Evolutionary conservation across 495 filamentous ascomycete genomes (phyloP).

Genomic region (Hypoxylon cercidicola): DNA sequence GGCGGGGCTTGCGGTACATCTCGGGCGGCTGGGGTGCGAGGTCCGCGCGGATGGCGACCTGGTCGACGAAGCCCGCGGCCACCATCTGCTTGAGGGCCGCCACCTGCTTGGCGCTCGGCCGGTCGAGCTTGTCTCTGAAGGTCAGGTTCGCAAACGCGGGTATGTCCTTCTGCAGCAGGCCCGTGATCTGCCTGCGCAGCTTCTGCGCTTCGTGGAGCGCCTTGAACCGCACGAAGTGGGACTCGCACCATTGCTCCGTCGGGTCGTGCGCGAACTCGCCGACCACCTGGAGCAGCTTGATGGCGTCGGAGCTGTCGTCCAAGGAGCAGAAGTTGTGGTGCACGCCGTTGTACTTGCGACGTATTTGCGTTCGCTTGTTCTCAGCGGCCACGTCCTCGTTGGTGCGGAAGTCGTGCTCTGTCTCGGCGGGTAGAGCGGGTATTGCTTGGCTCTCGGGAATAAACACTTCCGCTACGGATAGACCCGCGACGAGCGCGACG

Average conservation of each 20-base stretch:
- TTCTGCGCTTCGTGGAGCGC: constrained; percentile 85
- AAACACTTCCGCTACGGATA: constrained; percentile 90
- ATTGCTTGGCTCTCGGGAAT: constrained; percentile 84
- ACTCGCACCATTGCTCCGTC: constrained; percentile 75
- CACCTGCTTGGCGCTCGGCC: constrained; percentile 75
- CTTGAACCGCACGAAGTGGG: constrained; percentile 87
- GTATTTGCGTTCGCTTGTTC: constrained; percentile 68
- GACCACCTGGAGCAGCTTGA: constrained; percentile 89
- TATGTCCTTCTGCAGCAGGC: constrained; percentile 80
- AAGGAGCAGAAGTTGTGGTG: constrained; percentile 84
- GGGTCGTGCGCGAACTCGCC: constrained; percentile 80
- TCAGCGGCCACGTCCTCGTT: constrained; percentile 75
- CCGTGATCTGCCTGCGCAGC: constrained; percentile 81
- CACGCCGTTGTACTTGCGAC: constrained; percentile 76
- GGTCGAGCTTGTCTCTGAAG: constrained; percentile 69
- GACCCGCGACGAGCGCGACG: constrained; percentile 85
- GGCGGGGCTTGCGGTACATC: constrained; percentile 73
- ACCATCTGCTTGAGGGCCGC: constrained; percentile 89
- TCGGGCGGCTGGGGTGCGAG: constrained; percentile 78
- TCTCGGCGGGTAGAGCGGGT: constrained; percentile 54
- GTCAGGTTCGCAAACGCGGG: constrained; percentile 70
- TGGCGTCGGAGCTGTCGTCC: constrained; percentile 84
- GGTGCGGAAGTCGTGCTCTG: constrained; percentile 65
- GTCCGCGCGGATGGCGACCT: constrained; percentile 93
- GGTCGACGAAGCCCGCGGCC: constrained; percentile 93